Conservation (phyloP, 225 moss, liverwort and hornwort species). For the Pleurozium schreberi region DNA sequence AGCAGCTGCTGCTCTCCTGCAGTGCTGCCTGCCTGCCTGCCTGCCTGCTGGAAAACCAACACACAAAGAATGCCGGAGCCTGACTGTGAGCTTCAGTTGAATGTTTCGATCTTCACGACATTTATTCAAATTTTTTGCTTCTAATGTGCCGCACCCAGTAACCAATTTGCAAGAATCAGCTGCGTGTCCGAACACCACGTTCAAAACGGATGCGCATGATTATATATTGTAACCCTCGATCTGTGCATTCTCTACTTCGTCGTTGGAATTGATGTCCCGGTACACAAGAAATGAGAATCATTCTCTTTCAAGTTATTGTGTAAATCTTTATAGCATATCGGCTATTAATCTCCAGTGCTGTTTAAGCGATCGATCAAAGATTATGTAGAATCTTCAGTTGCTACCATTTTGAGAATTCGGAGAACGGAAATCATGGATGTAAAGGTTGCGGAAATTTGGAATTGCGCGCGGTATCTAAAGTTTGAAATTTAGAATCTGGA, state of each 20-base stretch:
- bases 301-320: neutral
- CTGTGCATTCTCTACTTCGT: neutral
- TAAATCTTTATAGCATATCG: neutral
- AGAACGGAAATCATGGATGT: no score
- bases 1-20: neutral
- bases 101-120: neutral
- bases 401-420: neutral
- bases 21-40: no score
- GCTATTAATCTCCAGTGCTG: neutral
- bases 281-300: neutral
- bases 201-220: neutral
- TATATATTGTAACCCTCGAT: no score
- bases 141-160: neutral
- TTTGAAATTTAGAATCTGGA: neutral
- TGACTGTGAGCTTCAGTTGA: neutral
- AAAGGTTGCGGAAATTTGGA: neutral
- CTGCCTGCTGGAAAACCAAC: neutral
- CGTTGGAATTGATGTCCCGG: neutral
- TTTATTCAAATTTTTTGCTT: neutral
- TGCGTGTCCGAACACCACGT: no score
- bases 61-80: neutral
- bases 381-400: neutral
- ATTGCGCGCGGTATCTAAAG: no score
- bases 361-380: no score
- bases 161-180: neutral